phyloP scores from a whole-genome alignment of 768 basidiomycete species.

The Termitomyces sp. region DNA sequence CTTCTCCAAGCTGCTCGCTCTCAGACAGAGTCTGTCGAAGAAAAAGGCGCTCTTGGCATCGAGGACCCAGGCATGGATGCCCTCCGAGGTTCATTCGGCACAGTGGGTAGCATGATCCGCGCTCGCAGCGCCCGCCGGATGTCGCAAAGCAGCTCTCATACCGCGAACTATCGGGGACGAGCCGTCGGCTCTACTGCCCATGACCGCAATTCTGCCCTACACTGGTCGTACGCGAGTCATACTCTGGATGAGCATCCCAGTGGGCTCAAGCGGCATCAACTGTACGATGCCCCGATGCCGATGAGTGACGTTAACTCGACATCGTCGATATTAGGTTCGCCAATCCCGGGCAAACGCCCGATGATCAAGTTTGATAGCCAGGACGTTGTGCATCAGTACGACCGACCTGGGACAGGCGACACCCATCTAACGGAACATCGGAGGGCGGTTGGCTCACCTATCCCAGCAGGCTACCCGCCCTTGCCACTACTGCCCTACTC shows the following conservation, averaged over 20 bases:
- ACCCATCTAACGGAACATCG: conserved; percentile 41
- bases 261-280: conserved; percentile 71
- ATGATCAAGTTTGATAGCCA: conserved; percentile 76
- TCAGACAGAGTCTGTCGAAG: conserved; percentile 63
- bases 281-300: conserved; percentile 87
- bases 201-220: conserved; percentile 18
- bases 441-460: conserved; percentile 28
- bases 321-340: conserved; percentile 27
- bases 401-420: conserved; percentile 45
- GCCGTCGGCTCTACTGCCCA: conserved; percentile 31
- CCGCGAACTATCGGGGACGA: conserved; percentile 24
- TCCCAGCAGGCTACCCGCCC: conserved; percentile 26
- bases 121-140: conserved; percentile 50
- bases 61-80: conserved; percentile 95
- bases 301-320: conserved; percentile 34
- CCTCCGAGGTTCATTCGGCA: conserved; percentile 85
- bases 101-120: conserved; percentile 86
- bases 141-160: conserved; percentile 39
- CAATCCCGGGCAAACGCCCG: conserved; percentile 35
- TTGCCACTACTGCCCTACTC: conserved; percentile 24
- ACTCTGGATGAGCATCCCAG: conserved; percentile 14
- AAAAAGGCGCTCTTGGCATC: conserved; percentile 56
- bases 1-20: conserved; percentile 80
- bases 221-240: conserved; percentile 4
- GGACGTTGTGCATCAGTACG: conserved; percentile 74